Percentiles rank a stretch among this genome's conserved stretches.
Conservation (phyloP, 352 stramenopile species). For the Phytophthora cryptogea region DNA sequence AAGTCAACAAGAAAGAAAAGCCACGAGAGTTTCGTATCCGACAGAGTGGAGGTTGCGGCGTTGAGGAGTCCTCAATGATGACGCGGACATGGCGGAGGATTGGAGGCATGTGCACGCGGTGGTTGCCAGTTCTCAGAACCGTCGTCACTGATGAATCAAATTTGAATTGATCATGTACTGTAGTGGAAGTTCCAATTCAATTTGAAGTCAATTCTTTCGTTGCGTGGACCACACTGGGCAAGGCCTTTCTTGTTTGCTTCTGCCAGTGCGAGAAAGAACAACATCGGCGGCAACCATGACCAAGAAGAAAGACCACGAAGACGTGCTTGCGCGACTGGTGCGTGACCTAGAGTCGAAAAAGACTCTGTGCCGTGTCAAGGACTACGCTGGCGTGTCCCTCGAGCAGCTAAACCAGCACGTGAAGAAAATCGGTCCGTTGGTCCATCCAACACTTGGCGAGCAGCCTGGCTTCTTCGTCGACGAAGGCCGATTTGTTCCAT, state of each 20-base stretch:
- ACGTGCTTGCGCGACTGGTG: conserved; percentile 29
- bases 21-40: too few species aligned
- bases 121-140: too few species aligned
- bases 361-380: conserved; percentile 29
- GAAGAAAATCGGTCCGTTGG: conserved; percentile 23
- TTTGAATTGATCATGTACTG: too few species aligned
- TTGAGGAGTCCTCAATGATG: too few species aligned
- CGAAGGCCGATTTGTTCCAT: conserved; percentile 33
- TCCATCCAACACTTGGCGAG: conserved; percentile 26
- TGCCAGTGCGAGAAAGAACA: conserved; percentile 13
- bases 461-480: conserved; percentile 32
- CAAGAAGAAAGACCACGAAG: conserved; percentile 27
- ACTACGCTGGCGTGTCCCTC: conserved; percentile 30
- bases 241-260: conserved; percentile 7
- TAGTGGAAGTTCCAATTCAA: conserved; percentile 9
- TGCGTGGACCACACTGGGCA: conserved; percentile 9
- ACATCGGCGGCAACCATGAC: conserved; percentile 12
- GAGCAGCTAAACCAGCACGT: conserved; percentile 33
- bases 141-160: too few species aligned
- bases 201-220: too few species aligned
- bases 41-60: too few species aligned
- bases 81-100: too few species aligned
- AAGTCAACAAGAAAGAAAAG: too few species aligned
- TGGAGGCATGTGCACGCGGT: too few species aligned
- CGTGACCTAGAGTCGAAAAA: conserved; percentile 30